Conservation (phyloP, 164 flowering plant genomes). For the Saururus chinensis region DNA sequence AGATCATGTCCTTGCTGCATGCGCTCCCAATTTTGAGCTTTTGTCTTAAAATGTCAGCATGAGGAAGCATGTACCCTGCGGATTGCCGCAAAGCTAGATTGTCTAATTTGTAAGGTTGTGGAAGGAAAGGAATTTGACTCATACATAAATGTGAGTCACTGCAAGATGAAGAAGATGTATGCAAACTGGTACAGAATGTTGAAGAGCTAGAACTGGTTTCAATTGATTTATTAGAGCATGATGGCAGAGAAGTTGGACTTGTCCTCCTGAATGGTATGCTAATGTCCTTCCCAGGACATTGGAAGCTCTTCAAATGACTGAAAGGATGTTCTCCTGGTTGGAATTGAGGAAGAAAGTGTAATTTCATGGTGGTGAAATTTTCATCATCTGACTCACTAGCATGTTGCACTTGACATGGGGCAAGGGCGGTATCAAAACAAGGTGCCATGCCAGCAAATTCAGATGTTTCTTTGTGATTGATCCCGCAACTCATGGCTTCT, state of each 20-base stretch:
- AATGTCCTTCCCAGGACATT: constrained; percentile 2
- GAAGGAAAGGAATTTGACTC: constrained; percentile 9
- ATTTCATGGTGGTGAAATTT: not conserved
- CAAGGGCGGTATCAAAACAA: not conserved
- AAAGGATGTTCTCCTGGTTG: not conserved
- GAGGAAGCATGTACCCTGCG: not conserved
- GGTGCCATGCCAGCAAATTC: not conserved
- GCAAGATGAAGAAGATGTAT: constrained; percentile 1
- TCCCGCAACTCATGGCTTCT: not conserved
- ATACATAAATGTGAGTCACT: not conserved
- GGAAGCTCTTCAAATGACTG: not conserved
- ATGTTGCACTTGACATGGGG: constrained; percentile 4
- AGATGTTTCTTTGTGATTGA: too few relatives aligned
- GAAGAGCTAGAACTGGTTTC: constrained; percentile 2
- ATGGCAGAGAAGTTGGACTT: not conserved
- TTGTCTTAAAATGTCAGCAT: not conserved
- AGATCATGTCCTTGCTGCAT: not conserved
- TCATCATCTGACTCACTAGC: not conserved
- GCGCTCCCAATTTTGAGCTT: not conserved
- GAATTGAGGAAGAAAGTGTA: not conserved
- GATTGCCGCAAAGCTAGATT: constrained; percentile 2
- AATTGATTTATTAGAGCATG: constrained; percentile 1
- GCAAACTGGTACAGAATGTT: constrained; percentile 11
- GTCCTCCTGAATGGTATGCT: not conserved
- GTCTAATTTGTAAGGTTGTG: constrained; percentile 3